Conservation (phyloP, 1,284 basidiomycete genomes). For the Amylostereum chailletii region DNA sequence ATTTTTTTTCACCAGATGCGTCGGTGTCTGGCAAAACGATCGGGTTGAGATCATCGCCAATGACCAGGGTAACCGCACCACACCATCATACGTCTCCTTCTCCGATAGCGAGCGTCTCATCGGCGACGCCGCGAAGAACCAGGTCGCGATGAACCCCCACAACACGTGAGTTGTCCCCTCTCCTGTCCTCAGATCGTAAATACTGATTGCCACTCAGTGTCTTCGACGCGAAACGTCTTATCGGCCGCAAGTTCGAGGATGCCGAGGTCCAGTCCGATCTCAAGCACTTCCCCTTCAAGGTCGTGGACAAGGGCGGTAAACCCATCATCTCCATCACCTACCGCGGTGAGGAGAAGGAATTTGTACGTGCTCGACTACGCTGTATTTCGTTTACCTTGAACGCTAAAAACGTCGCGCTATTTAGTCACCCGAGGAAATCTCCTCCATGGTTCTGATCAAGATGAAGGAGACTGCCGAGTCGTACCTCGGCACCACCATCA, state of each 20-base stretch:
- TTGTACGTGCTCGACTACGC: slow-evolving; percentile 46
- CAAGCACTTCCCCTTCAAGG: slow-evolving; percentile 94
- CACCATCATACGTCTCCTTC: slow-evolving; percentile 91
- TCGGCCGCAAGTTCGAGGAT: slow-evolving; percentile 82
- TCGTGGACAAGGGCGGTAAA: slow-evolving; percentile 78
- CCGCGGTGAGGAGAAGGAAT: slow-evolving; percentile 88
- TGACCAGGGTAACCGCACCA: slow-evolving; percentile 97
- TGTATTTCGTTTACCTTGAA: not conserved
- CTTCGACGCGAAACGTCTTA: slow-evolving; percentile 87
- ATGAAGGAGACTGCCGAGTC: slow-evolving; percentile 99
- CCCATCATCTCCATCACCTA: slow-evolving; percentile 87
- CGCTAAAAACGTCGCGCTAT: slow-evolving; percentile 9
- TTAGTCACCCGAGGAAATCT: slow-evolving; percentile 91
- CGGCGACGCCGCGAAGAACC: slow-evolving; percentile 95
- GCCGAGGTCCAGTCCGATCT: slow-evolving; percentile 89
- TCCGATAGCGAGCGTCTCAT: slow-evolving; percentile 91
- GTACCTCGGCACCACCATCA: slow-evolving; percentile 81
- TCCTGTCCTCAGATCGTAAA: not conserved
- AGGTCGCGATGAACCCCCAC: slow-evolving; percentile 81
- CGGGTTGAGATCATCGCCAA: slow-evolving; percentile 97
- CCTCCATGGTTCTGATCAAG: slow-evolving; percentile 94
- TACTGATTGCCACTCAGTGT: slow-evolving; percentile 38
- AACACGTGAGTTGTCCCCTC: slow-evolving; percentile 46
- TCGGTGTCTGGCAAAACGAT: slow-evolving; percentile 98
- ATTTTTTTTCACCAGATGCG: slow-evolving; percentile 41